Conservation (phyloP, 164 flowering plant species). For the Annona cherimola region DNA sequence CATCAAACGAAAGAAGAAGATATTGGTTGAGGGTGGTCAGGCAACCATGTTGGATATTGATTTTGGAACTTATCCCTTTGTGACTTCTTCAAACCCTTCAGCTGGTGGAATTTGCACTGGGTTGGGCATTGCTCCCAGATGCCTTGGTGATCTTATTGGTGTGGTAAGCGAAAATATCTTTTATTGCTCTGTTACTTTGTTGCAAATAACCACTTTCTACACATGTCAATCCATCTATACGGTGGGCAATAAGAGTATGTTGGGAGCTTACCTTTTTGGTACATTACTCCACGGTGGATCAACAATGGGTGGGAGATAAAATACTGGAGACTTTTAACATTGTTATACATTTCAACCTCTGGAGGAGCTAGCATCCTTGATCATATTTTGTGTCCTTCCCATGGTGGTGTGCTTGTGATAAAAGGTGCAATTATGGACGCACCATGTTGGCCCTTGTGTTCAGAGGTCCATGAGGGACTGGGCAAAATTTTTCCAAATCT, state of each 20-base stretch:
- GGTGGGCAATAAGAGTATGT: too few relatives aligned
- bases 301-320: not conserved
- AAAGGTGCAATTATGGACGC: not conserved
- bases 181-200: not conserved
- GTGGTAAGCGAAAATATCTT: constrained; percentile 50
- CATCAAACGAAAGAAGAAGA: constrained; percentile 61
- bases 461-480: not conserved
- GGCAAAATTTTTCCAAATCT: not conserved
- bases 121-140: constrained; percentile 91
- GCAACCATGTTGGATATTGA: constrained; percentile 98
- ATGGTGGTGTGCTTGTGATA: not conserved
- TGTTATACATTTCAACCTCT: not conserved
- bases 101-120: constrained; percentile 99
- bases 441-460: not conserved
- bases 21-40: constrained; percentile 98
- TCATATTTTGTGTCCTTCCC: not conserved
- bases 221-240: too few relatives aligned
- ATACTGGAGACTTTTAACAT: not conserved
- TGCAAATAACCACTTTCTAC: too few relatives aligned
- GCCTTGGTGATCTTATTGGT: constrained; percentile 82
- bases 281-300: too few relatives aligned
- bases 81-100: constrained; percentile 95
- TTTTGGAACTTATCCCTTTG: constrained; percentile 96
- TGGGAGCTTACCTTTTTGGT: too few relatives aligned
- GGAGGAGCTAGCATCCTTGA: not conserved